Percentiles rank a stretch among this genome's conserved stretches.
These are phyloP conservation scores for Tulasnella sp. DNA, from an alignment of 768 basidiomycete genomes.

Conservation along the genomic window DNA sequence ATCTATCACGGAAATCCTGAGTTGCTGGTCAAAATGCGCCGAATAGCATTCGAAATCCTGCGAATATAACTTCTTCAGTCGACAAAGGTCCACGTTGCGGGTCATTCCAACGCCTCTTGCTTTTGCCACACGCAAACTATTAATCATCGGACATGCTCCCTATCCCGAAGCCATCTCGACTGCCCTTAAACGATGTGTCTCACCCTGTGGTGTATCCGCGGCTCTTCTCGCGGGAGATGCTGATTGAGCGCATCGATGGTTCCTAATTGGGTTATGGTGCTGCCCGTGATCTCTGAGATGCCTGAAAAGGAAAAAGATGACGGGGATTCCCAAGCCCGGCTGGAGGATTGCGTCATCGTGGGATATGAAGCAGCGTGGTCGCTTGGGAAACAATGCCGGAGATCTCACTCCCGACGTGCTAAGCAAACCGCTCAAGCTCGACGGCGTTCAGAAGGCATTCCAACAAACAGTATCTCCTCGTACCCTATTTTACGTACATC, in stretches of 20 bases:
- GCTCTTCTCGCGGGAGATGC: slow-evolving; percentile 4
- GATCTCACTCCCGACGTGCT: slow-evolving; percentile 1
- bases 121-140: not conserved
- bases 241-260: slow-evolving; percentile 4
- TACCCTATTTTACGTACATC: not conserved
- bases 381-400: not conserved
- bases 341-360: not conserved
- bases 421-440: slow-evolving; percentile 1
- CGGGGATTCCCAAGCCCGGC: slow-evolving; percentile 7
- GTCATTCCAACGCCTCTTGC: not conserved
- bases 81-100: not conserved
- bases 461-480: not conserved
- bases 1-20: not conserved
- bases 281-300: not conserved
- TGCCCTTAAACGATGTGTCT: slow-evolving; percentile 7
- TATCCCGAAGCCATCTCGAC: slow-evolving; percentile 6
- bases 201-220: slow-evolving; percentile 1
- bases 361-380: slow-evolving; percentile 1
- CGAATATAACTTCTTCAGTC: slow-evolving; percentile 1
- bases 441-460: not conserved
- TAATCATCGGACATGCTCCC: not conserved
- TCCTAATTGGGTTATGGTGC: slow-evolving; percentile 13
- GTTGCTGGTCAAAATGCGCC: not conserved
- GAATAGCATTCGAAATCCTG: not conserved
- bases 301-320: not conserved